Conservation (phyloP, 768 basidiomycete genomes). For the Lactarius pseudohatsudake region DNA sequence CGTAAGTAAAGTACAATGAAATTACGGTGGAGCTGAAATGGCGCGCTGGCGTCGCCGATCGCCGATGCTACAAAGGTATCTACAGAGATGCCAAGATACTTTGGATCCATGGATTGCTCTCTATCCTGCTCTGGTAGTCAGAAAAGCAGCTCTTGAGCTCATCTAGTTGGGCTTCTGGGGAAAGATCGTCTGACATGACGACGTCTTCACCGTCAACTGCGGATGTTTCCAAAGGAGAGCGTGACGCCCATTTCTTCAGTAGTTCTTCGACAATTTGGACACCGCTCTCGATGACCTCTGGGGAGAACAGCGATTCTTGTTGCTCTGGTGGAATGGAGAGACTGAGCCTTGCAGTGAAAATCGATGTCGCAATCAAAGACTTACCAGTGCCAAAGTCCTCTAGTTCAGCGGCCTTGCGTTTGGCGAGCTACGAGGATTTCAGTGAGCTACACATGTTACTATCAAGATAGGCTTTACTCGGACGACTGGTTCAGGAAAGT, state of each 20-base stretch:
- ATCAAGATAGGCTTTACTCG: constrained; percentile 51
- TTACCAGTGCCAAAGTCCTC: constrained; percentile 73
- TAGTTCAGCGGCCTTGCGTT: constrained; percentile 86
- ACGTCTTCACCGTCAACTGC: constrained; percentile 45
- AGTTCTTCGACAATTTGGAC: constrained; percentile 78
- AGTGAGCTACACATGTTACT: neutral
- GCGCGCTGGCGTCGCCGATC: neutral
- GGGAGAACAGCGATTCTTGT: constrained; percentile 46
- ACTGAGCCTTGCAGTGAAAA: neutral
- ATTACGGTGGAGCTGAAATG: neutral
- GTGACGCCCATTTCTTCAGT: constrained; percentile 63
- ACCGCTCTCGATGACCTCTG: constrained; percentile 73
- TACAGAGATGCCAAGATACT: constrained; percentile 50
- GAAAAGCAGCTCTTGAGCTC: constrained; percentile 62
- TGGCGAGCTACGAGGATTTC: constrained; percentile 62
- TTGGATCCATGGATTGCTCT: constrained; percentile 77
- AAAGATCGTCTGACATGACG: constrained; percentile 49
- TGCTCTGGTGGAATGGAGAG: constrained; percentile 28
- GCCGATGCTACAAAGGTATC: constrained; percentile 11
- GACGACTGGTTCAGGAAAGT: constrained; percentile 94
- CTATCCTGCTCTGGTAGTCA: constrained; percentile 64
- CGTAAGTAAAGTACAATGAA: neutral
- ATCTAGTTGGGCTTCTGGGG: constrained; percentile 39
- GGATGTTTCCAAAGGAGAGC: constrained; percentile 31
- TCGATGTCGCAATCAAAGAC: constrained; percentile 6